These are phyloP conservation scores for Aspergillus incahuasiensis DNA, from an alignment of 495 filamentous ascomycete species.

Conservation along the genomic window DNA sequence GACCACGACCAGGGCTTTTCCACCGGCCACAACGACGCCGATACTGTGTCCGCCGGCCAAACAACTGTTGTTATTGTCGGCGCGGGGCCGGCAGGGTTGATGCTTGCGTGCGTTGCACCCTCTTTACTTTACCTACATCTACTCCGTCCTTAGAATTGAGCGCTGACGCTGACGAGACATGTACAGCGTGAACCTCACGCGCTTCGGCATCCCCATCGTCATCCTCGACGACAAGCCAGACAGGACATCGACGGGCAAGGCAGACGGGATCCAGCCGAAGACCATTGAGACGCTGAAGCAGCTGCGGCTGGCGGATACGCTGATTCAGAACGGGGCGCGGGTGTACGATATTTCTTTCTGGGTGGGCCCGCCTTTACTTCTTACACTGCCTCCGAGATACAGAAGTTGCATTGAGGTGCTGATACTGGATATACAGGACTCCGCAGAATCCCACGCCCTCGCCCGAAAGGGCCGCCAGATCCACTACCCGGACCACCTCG, in stretches of 20 bases:
- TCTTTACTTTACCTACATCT: neutral
- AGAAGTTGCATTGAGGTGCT: neutral
- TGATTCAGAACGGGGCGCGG: conserved; percentile 57
- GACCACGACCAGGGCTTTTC: conserved; percentile 20
- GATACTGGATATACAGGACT: conserved; percentile 38
- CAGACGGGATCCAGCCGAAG: conserved; percentile 75
- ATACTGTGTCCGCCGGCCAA: conserved; percentile 1
- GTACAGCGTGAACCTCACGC: conserved; percentile 47
- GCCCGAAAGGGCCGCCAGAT: conserved; percentile 62
- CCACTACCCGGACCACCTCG: conserved; percentile 64
- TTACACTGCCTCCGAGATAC: neutral
- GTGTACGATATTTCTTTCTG: conserved; percentile 71
- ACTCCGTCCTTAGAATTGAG: too few relatives aligned
- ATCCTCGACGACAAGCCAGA: conserved; percentile 68
- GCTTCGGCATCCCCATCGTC: conserved; percentile 63
- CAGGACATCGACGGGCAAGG: conserved; percentile 66
- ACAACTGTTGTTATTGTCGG: conserved; percentile 63
- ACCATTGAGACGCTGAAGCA: conserved; percentile 71
- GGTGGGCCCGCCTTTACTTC: conserved; percentile 31
- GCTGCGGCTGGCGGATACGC: conserved; percentile 58
- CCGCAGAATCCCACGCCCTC: conserved; percentile 48
- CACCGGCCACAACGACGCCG: conserved; percentile 4
- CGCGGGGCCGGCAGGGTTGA: conserved; percentile 65
- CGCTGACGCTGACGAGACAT: too few relatives aligned
- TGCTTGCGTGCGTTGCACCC: conserved; percentile 52